phyloP scores from a whole-genome alignment of 75 land plant genomes.

The Isoetes taiwanensis region DNA sequence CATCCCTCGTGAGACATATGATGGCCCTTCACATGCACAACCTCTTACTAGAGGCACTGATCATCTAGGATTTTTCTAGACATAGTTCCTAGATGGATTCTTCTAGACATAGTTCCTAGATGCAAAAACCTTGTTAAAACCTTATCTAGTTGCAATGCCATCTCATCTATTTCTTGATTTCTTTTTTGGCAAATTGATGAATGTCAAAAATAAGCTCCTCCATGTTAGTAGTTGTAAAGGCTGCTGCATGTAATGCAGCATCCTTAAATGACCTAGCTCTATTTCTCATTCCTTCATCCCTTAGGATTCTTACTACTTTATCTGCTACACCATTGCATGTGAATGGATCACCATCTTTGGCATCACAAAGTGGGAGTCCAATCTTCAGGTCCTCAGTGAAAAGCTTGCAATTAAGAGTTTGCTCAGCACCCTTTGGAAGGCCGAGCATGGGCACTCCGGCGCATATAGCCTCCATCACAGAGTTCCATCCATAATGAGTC shows the following conservation, averaged over 20 bases:
- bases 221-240: no score
- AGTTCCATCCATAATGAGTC: constrained; percentile 55
- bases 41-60: no score
- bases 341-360: constrained; percentile 5
- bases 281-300: constrained; percentile 14
- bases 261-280: neutral
- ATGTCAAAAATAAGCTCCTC: no score
- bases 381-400: neutral
- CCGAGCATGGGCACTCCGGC: constrained; percentile 34
- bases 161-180: no score
- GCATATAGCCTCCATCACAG: constrained; percentile 28
- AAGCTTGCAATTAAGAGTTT: constrained; percentile 21
- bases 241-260: neutral
- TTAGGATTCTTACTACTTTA: constrained; percentile 3
- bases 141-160: no score
- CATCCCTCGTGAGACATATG: no score
- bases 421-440: constrained; percentile 40
- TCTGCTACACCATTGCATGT: constrained; percentile 6
- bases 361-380: constrained; percentile 12
- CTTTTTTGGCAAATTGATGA: no score
- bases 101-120: no score
- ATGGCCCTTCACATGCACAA: no score
- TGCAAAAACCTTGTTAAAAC: no score
- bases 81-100: no score
- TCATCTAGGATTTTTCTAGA: no score